A percentile compares a stretch with the other conserved stretches of the same genome.
phyloP scores from a whole-genome alignment of 1,284 basidiomycete species.

The Trichosporon coremiiforme region DNA sequence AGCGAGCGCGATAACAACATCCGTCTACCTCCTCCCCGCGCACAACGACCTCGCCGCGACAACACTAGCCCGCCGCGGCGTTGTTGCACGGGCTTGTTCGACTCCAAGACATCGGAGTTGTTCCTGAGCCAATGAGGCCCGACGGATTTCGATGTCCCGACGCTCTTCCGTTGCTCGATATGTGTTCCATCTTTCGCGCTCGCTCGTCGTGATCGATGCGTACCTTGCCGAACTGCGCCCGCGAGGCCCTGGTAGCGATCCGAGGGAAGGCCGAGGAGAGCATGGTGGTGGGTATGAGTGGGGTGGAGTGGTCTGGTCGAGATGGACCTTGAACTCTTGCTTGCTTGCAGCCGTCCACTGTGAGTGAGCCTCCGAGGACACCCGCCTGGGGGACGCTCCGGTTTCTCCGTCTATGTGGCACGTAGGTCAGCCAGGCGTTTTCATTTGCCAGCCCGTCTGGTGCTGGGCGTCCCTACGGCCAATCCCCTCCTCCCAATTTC shows the following conservation, averaged over 20 bases:
- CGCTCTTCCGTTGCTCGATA: background rate
- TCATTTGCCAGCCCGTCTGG: slow-evolving; percentile 7
- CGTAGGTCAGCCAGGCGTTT: slow-evolving; percentile 1
- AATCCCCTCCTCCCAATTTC: background rate
- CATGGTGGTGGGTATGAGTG: slow-evolving; percentile 39
- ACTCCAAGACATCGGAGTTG: background rate
- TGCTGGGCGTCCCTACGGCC: background rate
- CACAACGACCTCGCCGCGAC: background rate
- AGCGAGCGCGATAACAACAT: background rate
- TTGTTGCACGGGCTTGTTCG: background rate
- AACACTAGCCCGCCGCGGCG: background rate
- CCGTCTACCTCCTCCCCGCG: background rate
- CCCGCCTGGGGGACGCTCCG: slow-evolving; percentile 10
- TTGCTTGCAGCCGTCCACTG: slow-evolving; percentile 6
- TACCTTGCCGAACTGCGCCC: slow-evolving; percentile 31
- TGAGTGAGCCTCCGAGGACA: slow-evolving; percentile 14
- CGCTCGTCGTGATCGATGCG: slow-evolving; percentile 18
- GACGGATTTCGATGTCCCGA: slow-evolving; percentile 13
- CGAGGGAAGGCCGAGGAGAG: slow-evolving; percentile 51
- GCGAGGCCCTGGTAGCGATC: slow-evolving; percentile 44
- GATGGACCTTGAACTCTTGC: slow-evolving; percentile 23
- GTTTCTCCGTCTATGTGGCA: slow-evolving; percentile 11
- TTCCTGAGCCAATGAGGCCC: slow-evolving; percentile 14
- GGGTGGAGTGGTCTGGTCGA: slow-evolving; percentile 23
- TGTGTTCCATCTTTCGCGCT: background rate